phyloP scores from a whole-genome alignment of 2,329 filamentous ascomycete species.

The Aspergillus spinulosporus region DNA sequence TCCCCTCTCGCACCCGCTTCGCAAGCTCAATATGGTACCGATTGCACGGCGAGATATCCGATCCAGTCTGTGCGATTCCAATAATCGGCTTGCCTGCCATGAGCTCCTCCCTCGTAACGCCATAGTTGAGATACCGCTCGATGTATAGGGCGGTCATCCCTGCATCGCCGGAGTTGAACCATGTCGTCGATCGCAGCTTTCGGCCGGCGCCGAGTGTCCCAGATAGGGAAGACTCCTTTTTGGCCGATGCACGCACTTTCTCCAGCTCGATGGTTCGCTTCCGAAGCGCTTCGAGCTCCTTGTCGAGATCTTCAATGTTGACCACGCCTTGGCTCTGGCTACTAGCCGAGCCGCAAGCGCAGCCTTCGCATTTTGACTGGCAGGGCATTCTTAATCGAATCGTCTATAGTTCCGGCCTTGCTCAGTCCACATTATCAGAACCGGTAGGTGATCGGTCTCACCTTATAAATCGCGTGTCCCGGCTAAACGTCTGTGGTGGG shows the following conservation, averaged over 20 bases:
- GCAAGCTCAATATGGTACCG: constrained; percentile 52
- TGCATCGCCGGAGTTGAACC: constrained; percentile 49
- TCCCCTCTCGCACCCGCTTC: constrained; percentile 54
- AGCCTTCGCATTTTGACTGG: constrained; percentile 32
- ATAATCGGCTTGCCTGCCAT: constrained; percentile 53
- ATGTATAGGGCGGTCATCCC: constrained; percentile 51
- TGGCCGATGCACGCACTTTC: constrained; percentile 33
- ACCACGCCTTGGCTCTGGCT: constrained; percentile 22
- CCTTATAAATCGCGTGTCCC: constrained; percentile 10
- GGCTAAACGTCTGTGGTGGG: constrained; percentile 3
- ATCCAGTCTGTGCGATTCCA: constrained; percentile 55
- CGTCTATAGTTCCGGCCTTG: not conserved
- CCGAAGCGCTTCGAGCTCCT: constrained; percentile 41
- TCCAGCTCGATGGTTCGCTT: constrained; percentile 42
- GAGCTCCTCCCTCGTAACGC: constrained; percentile 52
- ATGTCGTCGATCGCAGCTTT: constrained; percentile 44
- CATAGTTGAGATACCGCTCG: constrained; percentile 54
- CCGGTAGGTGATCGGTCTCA: constrained; percentile 3
- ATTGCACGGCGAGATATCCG: constrained; percentile 54
- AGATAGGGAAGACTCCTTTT: constrained; percentile 13
- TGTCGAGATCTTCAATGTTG: constrained; percentile 45
- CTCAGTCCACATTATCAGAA: not conserved
- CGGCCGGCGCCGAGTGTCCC: constrained; percentile 16
- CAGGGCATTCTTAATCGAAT: constrained; percentile 19
- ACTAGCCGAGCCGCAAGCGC: constrained; percentile 31